These are phyloP conservation scores for Daldinia grandis DNA, from an alignment of 495 filamentous ascomycete species.

Conservation along the genomic window DNA sequence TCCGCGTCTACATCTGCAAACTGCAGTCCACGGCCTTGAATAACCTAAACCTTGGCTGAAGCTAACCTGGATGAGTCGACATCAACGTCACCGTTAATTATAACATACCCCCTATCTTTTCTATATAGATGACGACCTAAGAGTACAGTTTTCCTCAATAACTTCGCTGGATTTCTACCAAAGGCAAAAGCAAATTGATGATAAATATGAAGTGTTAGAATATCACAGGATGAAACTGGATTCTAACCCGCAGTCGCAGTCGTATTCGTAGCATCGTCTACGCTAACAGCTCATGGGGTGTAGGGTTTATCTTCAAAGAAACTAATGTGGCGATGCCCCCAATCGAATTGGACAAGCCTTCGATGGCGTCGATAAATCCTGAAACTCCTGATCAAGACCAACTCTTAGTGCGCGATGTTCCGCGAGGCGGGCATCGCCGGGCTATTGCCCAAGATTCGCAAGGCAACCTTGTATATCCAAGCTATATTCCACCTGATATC, in stretches of 20 bases:
- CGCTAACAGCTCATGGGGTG: background rate
- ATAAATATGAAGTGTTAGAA: background rate
- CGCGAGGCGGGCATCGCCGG: constrained; percentile 33
- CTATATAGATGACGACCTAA: background rate
- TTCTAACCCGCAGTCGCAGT: background rate
- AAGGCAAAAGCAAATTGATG: background rate
- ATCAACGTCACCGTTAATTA: constrained; percentile 5
- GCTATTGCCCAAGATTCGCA: constrained; percentile 45
- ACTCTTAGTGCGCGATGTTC: constrained; percentile 20
- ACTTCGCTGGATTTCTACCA: background rate
- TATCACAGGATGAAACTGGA: background rate
- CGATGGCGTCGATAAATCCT: constrained; percentile 22
- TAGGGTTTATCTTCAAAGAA: background rate
- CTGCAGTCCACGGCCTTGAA: background rate
- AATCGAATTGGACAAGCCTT: constrained; percentile 38
- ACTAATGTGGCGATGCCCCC: constrained; percentile 23
- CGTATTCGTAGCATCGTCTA: background rate
- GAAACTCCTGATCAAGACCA: background rate
- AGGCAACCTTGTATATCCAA: constrained; percentile 50
- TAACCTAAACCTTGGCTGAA: constrained; percentile 19
- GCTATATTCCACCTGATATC: constrained; percentile 49
- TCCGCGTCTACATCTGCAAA: constrained; percentile 3
- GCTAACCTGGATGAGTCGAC: background rate
- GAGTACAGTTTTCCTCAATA: background rate
- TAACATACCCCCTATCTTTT: background rate